Base-by-base conservation (phyloP, 495 filamentous ascomycete species). In the Extremus antarcticus region DNA sequence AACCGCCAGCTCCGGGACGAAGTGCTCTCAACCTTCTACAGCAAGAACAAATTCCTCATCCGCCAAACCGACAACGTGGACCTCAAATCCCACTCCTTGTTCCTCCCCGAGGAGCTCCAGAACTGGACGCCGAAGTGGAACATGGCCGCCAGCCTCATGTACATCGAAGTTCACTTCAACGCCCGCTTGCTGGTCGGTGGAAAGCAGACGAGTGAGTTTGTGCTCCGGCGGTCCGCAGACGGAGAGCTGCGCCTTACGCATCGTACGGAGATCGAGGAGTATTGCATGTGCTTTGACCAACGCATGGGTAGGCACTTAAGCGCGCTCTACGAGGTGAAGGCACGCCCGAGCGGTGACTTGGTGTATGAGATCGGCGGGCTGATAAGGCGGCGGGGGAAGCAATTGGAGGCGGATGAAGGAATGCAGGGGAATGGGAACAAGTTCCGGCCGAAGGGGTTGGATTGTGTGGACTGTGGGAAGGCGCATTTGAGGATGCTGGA, bases 21-120 rank as follows among this genome's bases (percentile, higher is more conserved):
- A 25, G 46, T 25, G 10, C 46, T 48, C 20, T 48, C 46, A 17
- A 23, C 20, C 46, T 48, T 48, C 46, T 48, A 48, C 46, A 25
- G 46, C 46, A 4, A 25, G 46, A 48, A 48, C 24, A 48, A 10
- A 15, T 48, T 48, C 46, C 8, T 25, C 3, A n/a, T 48, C 46
- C 24, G 46, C 46, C 20, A 25, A 48, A 48, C 9, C 3, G 46
- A 48, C 20, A 25, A 23, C 24, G 3, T 48, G 21, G 46, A 24
- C 9, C 19, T 48, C 13, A 25, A 13, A 25, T 7, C 41, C 8
- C 15, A 45, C 41, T 17, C 29, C 4, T 13, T 45, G 7, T 17
- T 21, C 41, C n/a, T 7, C 7, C 16, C 15, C 8, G 4, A 7
- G 41, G 15, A 17, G 16, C 9, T 48, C 8, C 4, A 24, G 46